phyloP scores from a whole-genome alignment of 2,329 filamentous ascomycete genomes.

The Colletotrichum gigasporum region DNA sequence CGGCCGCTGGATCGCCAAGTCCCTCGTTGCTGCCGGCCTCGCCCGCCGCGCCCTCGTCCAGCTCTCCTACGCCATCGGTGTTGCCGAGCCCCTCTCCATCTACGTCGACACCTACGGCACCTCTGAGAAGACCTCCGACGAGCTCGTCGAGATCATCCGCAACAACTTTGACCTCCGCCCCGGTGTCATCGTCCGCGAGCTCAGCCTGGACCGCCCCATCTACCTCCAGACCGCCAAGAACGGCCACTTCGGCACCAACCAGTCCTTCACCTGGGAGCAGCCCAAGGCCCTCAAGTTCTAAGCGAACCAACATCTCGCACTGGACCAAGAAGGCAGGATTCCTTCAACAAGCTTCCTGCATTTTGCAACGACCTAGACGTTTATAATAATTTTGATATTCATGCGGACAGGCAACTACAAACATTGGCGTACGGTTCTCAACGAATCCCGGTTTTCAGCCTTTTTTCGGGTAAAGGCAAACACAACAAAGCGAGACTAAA shows the following conservation, averaged over 20 bases:
- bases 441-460: conserved; percentile 34
- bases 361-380: conserved; percentile 35
- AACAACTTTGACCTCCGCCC: conserved; percentile 98
- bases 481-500: conserved; percentile 15
- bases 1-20: conserved; percentile 99
- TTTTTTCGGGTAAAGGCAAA: conserved; percentile 33
- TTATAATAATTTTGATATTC: conserved; percentile 32
- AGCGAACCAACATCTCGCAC: conserved; percentile 41
- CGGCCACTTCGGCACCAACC: conserved; percentile 97
- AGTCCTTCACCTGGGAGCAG: conserved; percentile 98
- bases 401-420: conserved; percentile 33
- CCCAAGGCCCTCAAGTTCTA: conserved; percentile 95
- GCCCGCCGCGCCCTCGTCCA: conserved; percentile 94
- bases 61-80: conserved; percentile 99
- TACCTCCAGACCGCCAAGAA: conserved; percentile 99
- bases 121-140: conserved; percentile 85
- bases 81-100: conserved; percentile 96
- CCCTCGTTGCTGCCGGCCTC: conserved; percentile 87
- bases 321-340: conserved; percentile 31
- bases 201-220: conserved; percentile 94
- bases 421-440: conserved; percentile 35
- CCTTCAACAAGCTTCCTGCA: conserved; percentile 35
- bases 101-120: conserved; percentile 99
- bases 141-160: conserved; percentile 94
- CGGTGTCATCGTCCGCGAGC: conserved; percentile 98